phyloP scores from a whole-genome alignment of 1,284 basidiomycete genomes.

The Rhodotorula sp. region DNA sequence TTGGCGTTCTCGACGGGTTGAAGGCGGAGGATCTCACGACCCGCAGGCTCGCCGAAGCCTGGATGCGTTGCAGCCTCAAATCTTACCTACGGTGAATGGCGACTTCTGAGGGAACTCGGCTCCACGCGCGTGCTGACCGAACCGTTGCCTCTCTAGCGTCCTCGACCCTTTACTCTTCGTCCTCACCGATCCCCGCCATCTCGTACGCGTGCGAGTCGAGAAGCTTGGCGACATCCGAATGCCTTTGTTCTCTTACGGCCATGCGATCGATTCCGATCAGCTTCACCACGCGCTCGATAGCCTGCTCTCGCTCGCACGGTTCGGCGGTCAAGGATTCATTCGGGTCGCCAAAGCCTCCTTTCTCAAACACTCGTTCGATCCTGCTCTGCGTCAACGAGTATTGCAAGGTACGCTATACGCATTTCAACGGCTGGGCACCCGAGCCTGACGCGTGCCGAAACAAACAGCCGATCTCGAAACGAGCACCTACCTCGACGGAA shows the following conservation, averaged over 20 bases:
- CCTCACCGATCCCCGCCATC: conserved; percentile 67
- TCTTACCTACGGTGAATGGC: conserved; percentile 73
- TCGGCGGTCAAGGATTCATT: conserved; percentile 82
- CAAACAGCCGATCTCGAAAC: conserved; percentile 30
- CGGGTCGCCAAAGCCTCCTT: conserved; percentile 63
- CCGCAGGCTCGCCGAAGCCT: conserved; percentile 79
- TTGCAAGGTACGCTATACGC: conserved; percentile 55
- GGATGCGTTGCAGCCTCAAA: conserved; percentile 90
- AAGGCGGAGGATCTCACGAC: conserved; percentile 69
- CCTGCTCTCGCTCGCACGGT: conserved; percentile 72
- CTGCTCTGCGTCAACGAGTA: conserved; percentile 57
- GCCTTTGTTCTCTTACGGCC: conserved; percentile 65
- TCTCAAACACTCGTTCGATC: conserved; percentile 63
- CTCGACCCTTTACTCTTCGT: conserved; percentile 82
- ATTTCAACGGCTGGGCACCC: too few species aligned
- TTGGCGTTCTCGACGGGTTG: conserved; percentile 79
- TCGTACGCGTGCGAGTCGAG: conserved; percentile 55
- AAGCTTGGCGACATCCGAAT: conserved; percentile 66
- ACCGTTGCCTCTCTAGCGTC: conserved; percentile 70
- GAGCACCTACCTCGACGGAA: conserved; percentile 68
- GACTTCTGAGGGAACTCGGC: neutral
- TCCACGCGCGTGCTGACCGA: neutral
- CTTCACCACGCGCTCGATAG: conserved; percentile 65
- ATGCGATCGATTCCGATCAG: conserved; percentile 72
- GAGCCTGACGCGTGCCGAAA: neutral